Conservation (phyloP, 805 yeast species). For the Ogataea pini region DNA sequence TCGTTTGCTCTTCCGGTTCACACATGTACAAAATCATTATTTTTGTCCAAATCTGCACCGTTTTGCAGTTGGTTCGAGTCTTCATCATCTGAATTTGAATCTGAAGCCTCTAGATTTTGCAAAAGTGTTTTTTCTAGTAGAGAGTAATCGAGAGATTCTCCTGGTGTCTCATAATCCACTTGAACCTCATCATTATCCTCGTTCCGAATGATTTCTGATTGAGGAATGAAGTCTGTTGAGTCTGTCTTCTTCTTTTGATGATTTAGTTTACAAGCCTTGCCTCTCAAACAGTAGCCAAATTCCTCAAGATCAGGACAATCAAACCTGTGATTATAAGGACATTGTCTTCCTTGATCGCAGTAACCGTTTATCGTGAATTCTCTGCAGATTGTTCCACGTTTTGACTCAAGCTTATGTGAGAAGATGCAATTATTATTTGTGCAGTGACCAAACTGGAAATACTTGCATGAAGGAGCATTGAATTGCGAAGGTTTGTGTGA, state of each 20-base stretch:
- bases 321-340: conserved; percentile 57
- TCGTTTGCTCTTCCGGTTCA: too few relatives aligned
- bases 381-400: conserved; percentile 50
- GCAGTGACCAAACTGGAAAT: conserved; percentile 49
- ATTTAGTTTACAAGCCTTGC: conserved; percentile 49
- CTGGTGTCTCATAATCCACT: conserved; percentile 24
- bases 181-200: conserved; percentile 33
- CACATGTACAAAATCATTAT: conserved; percentile 21
- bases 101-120: conserved; percentile 17
- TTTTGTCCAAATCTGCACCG: conserved; percentile 17
- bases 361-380: conserved; percentile 69
- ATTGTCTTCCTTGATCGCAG: conserved; percentile 60
- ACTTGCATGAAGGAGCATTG: conserved; percentile 62
- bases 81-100: conserved; percentile 7
- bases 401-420: conserved; percentile 45
- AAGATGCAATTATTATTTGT: conserved; percentile 51
- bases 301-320: conserved; percentile 75
- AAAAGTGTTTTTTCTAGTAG: conserved; percentile 16
- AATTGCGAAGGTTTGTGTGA: conserved; percentile 59
- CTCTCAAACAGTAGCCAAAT: conserved; percentile 57
- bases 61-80: conserved; percentile 14
- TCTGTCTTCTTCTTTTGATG: conserved; percentile 39
- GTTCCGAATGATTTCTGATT: conserved; percentile 23
- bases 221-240: not conserved
- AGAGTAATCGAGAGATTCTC: conserved; percentile 22